phyloP scores from a whole-genome alignment of 169 alveolate species.

The Perkinsus marinus region DNA sequence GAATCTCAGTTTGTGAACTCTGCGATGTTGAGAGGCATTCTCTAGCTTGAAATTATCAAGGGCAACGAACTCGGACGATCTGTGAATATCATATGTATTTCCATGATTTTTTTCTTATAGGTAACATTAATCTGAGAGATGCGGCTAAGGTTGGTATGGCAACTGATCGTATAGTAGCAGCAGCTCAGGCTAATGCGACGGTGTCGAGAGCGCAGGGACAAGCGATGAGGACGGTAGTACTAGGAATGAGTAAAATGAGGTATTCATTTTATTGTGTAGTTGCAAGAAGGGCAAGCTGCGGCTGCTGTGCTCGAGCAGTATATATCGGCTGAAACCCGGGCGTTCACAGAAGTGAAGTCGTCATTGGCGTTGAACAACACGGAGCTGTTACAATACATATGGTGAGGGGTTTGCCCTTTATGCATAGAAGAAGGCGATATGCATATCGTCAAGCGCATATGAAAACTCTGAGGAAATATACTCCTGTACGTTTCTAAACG shows the following conservation, averaged over 20 bases:
- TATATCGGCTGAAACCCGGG: not conserved
- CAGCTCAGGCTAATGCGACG: not conserved
- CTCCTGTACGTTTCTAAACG: too few relatives aligned
- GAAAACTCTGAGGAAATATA: too few relatives aligned
- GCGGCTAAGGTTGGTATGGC: not conserved
- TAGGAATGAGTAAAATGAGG: not conserved
- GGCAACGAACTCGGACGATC: too few relatives aligned
- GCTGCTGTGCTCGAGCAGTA: not conserved
- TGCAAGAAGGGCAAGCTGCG: not conserved
- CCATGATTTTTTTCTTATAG: not conserved
- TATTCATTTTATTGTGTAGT: too few relatives aligned
- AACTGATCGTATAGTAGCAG: not conserved
- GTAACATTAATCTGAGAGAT: not conserved
- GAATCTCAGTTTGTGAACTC: too few relatives aligned
- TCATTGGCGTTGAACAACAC: not conserved
- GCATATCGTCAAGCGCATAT: too few relatives aligned
- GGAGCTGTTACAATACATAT: not conserved
- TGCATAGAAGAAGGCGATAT: not conserved
- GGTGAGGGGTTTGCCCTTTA: not conserved
- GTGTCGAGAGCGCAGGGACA: not conserved
- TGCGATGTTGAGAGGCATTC: too few relatives aligned
- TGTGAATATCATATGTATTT: too few relatives aligned
- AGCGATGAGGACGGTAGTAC: not conserved
- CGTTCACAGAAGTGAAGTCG: not conserved
- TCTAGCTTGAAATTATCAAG: too few relatives aligned